Conservation (phyloP, 2,329 filamentous ascomycete species). For the Trichoderma citrinoviride region DNA sequence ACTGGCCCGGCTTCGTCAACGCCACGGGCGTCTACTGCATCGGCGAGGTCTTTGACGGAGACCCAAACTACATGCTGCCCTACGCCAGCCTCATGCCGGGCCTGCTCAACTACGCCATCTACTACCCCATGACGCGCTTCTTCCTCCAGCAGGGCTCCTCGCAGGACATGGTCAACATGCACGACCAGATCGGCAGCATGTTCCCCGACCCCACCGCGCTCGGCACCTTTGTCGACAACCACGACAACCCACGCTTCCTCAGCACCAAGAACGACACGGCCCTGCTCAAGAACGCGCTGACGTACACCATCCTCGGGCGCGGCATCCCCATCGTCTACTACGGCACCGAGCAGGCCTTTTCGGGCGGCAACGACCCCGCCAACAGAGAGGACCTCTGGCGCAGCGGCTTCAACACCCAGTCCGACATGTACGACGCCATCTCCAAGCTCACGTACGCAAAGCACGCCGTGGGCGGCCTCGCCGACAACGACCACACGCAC, state of each 20-base stretch:
- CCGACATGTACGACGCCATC: conserved; percentile 48
- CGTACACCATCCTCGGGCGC: conserved; percentile 59
- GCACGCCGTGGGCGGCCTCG: conserved; percentile 44
- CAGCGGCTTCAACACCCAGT: conserved; percentile 45
- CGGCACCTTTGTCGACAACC: conserved; percentile 57
- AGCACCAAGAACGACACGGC: conserved; percentile 51
- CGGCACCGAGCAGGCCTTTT: conserved; percentile 62
- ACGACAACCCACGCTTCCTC: conserved; percentile 56
- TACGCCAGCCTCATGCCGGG: conserved; percentile 57
- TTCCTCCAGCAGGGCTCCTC: conserved; percentile 41
- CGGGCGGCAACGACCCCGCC: conserved; percentile 45
- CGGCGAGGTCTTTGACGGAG: conserved; percentile 59
- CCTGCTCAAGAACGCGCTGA: conserved; percentile 59
- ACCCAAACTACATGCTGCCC: conserved; percentile 48
- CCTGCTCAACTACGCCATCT: conserved; percentile 58
- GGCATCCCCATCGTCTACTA: conserved; percentile 65
- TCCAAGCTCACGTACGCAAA: conserved; percentile 44
- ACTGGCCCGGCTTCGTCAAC: conserved; percentile 53
- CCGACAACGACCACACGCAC: conserved; percentile 44
- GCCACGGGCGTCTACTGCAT: conserved; percentile 58
- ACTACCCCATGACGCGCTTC: conserved; percentile 43
- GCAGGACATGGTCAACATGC: conserved; percentile 40
- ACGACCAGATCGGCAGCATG: conserved; percentile 34
- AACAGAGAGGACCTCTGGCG: conserved; percentile 61
- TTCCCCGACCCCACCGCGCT: conserved; percentile 47